phyloP scores from a whole-genome alignment of 2,329 filamentous ascomycete species.

The Akanthomyces lecanii region DNA sequence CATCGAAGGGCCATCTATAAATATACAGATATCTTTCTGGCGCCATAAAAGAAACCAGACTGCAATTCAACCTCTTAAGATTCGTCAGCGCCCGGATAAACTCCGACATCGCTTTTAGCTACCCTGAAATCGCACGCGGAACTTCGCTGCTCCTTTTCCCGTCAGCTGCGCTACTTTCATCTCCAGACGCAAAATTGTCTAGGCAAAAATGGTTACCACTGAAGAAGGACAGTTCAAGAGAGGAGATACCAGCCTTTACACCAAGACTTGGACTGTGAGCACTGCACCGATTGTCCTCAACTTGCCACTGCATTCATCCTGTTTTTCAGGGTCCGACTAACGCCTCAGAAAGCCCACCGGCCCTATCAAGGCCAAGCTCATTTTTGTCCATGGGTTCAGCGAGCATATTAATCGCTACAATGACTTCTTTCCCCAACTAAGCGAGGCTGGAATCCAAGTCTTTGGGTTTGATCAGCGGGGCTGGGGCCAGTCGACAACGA shows the following conservation, averaged over 20 bases:
- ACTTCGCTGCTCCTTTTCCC: neutral
- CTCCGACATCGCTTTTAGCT: neutral
- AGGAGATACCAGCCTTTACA: slow-evolving; percentile 45
- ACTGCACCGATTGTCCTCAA: slow-evolving; percentile 3
- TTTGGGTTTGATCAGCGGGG: slow-evolving; percentile 81
- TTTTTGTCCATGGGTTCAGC: slow-evolving; percentile 86
- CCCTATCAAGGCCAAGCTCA: slow-evolving; percentile 62
- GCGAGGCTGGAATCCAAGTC: slow-evolving; percentile 67
- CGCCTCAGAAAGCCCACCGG: slow-evolving; percentile 45
- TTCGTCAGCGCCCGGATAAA: neutral
- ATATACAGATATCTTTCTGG: neutral
- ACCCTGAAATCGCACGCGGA: too few relatives aligned
- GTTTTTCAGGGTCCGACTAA: neutral
- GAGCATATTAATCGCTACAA: slow-evolving; percentile 79
- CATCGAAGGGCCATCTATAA: neutral
- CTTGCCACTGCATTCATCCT: neutral
- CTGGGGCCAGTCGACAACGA: slow-evolving; percentile 72
- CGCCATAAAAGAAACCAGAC: neutral
- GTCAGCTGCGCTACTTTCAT: neutral
- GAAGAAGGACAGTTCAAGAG: slow-evolving; percentile 49
- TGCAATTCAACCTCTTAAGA: neutral
- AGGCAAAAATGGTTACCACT: slow-evolving; percentile 34
- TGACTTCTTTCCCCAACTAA: slow-evolving; percentile 67
- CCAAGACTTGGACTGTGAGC: slow-evolving; percentile 57
- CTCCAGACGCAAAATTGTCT: neutral